Evolutionary conservation across 73 alveolate genomes (phyloP).

Genomic region (Blepharisma stoltei): DNA sequence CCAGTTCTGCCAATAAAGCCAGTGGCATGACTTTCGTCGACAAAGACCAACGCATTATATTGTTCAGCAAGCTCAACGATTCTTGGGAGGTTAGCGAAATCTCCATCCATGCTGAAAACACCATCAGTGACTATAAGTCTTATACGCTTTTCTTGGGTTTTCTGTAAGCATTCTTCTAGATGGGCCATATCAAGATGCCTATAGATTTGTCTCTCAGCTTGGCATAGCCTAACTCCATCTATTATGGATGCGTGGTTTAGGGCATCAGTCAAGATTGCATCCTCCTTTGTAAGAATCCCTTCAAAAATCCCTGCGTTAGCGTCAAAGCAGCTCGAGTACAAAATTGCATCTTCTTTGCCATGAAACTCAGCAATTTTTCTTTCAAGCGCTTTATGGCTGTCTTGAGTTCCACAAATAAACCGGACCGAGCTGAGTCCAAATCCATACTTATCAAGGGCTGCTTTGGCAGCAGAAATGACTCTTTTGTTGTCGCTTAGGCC

Average conservation of each 20-base stretch:
- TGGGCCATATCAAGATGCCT: slow-evolving; percentile 71
- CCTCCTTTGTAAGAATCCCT: slow-evolving; percentile 51
- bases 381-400: slow-evolving; percentile 39
- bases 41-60: slow-evolving; percentile 68
- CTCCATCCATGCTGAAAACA: slow-evolving; percentile 80
- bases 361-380: slow-evolving; percentile 58
- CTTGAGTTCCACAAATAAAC: slow-evolving; percentile 77
- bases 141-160: slow-evolving; percentile 53
- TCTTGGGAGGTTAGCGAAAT: slow-evolving; percentile 64
- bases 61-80: slow-evolving; percentile 61
- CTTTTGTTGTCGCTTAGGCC: slow-evolving; percentile 58
- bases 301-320: slow-evolving; percentile 80
- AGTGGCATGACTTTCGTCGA: slow-evolving; percentile 75
- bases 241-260: slow-evolving; percentile 76
- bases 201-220: slow-evolving; percentile 59
- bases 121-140: slow-evolving; percentile 75
- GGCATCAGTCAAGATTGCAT: slow-evolving; percentile 72
- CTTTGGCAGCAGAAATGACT: slow-evolving; percentile 51
- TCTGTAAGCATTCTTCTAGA: slow-evolving; percentile 43
- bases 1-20: slow-evolving; percentile 63
- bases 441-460: slow-evolving; percentile 46
- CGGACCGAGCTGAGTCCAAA: slow-evolving; percentile 71
- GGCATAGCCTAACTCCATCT: slow-evolving; percentile 70
- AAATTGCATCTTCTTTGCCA: slow-evolving; percentile 69
- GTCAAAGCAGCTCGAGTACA: slow-evolving; percentile 71